Evolutionary conservation across 176 grass and related monocot species (phyloP).

Genomic region (Urochloa ruziziensis): DNA sequence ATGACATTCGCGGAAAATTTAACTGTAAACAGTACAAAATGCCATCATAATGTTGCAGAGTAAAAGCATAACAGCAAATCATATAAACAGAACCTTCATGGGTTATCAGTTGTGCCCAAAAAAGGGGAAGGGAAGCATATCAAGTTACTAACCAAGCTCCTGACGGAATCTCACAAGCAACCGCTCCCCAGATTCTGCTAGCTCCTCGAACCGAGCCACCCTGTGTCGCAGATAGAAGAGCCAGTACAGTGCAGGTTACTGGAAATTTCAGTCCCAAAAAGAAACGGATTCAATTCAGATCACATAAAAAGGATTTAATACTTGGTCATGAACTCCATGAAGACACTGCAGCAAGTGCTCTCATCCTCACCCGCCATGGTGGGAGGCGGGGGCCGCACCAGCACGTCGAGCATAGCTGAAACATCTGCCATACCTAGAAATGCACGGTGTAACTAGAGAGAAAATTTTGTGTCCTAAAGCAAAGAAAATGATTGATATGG

Average conservation of each 20-base stretch:
- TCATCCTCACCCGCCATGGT: background rate
- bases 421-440: too few species aligned
- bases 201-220: conserved; percentile 50
- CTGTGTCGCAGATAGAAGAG: conserved; percentile 11
- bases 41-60: background rate
- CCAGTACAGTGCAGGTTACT: background rate
- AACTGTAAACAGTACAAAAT: background rate
- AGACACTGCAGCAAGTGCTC: background rate
- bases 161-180: conserved; percentile 44
- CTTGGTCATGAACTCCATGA: conserved; percentile 50
- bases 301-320: background rate
- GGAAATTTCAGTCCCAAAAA: background rate
- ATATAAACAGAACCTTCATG: background rate
- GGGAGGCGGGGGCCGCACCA: background rate
- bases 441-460: too few species aligned
- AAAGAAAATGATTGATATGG: too few species aligned
- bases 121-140: background rate
- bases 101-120: background rate
- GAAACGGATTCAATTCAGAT: background rate
- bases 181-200: conserved; percentile 41
- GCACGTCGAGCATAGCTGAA: too few species aligned
- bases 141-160: conserved; percentile 42
- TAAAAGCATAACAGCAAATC: background rate
- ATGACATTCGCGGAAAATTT: background rate
- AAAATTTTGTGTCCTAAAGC: too few species aligned